Evolutionary conservation across 345 rosid genomes (phyloP), one percentile per base, ranked within the genome.

Genomic region (Kandelia obovata): DNA sequence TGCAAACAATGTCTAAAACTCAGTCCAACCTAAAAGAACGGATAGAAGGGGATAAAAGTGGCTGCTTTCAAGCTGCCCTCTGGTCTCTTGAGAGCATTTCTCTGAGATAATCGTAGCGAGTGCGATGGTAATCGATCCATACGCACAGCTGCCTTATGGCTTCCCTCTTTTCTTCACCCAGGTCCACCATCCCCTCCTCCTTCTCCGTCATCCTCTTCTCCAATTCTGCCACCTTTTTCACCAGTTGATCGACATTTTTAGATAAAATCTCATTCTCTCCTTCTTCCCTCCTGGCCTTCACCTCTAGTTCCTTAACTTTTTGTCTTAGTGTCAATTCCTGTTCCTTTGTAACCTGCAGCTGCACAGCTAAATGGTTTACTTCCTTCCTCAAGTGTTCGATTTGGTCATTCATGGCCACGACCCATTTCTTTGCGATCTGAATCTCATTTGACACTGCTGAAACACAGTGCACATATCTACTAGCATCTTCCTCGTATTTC

Each of bases 101-200:
- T 79, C 79, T 83, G 51, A 91, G 87, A 74, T 83, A 51, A 64
- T 92, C 79, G 11, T 81, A 82, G 21, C 89, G 87, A 59, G 71
- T 72, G n/a, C 87, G 81, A 78, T 95, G 98, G 77, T 95, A 90
- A 35, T 95, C 99, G 49, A 84, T 80, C 87, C 85, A 78, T 62
- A 90, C 3, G 65, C 99, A 95, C 0, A 92, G 96, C 77, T 96
- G 99, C 82, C 98, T 81, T 58, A 92, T 96, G 31, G 97, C 97
- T 69, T 96, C 99, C 79, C 88, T 86, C 79, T 96, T 89, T 86
- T 82, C 88, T 71, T 89, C 97, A 25, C 88, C 94, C 0, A 91
- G 71, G 7, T 75, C 84, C 66, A 61, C 27, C 51, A 86, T 34
- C 7, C 35, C 76, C 13, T 76, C 86, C 11, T 89, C 92, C 73